Evolutionary conservation across 1,284 basidiomycete species (phyloP).

Genomic region (Trichosporon ovoides): DNA sequence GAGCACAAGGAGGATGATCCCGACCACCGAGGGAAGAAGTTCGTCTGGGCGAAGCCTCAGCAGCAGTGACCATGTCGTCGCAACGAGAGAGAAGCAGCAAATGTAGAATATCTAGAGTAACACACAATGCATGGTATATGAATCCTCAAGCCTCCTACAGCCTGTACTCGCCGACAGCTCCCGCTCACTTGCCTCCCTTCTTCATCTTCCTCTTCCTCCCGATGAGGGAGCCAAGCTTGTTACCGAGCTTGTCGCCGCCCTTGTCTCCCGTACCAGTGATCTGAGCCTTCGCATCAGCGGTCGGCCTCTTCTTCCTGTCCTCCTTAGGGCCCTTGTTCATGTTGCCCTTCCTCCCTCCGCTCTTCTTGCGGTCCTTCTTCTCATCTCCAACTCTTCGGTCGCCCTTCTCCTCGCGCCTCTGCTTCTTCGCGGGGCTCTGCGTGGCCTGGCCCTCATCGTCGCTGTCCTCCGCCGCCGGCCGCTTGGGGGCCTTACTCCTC

Average conservation of each 20-base stretch:
- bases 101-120: neutral
- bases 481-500: constrained; percentile 6
- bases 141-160: neutral
- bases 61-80: neutral
- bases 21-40: constrained; percentile 8
- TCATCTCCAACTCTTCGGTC: too few relatives aligned
- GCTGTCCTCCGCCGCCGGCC: constrained; percentile 14
- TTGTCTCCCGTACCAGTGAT: constrained; percentile 9
- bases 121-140: constrained; percentile 5
- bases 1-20: constrained; percentile 20
- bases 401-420: constrained; percentile 22
- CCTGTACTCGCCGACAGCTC: neutral
- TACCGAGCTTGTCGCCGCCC: constrained; percentile 38
- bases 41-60: constrained; percentile 9
- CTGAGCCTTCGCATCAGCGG: neutral
- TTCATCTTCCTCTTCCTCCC: constrained; percentile 46
- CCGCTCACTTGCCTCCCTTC: constrained; percentile 11
- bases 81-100: too few relatives aligned
- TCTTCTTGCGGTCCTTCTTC: constrained; percentile 7
- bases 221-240: constrained; percentile 47
- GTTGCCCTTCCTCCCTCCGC: too few relatives aligned
- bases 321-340: constrained; percentile 14
- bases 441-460: neutral
- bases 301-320: constrained; percentile 5
- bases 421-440: neutral